Conservation (phyloP, 495 filamentous ascomycete genomes). For the Trichoderma virens region DNA sequence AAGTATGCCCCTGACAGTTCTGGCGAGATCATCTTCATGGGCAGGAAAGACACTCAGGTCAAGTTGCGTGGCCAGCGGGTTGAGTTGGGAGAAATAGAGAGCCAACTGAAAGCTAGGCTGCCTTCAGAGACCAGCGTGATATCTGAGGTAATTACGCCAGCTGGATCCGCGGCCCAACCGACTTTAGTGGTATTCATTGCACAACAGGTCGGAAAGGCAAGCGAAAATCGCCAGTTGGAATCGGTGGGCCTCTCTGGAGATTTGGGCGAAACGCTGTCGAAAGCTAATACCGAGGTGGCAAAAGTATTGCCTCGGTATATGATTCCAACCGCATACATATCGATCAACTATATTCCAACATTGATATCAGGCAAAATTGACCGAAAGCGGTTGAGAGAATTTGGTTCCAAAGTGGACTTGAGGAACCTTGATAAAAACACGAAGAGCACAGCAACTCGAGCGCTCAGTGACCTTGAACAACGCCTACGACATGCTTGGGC, state of each 20-base stretch:
- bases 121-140: constrained; percentile 3
- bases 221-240: not conserved
- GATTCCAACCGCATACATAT: not conserved
- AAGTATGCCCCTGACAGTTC: constrained; percentile 46
- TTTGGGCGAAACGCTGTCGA: not conserved
- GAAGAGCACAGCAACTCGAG: not conserved
- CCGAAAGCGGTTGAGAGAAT: not conserved
- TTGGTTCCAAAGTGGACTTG: not conserved
- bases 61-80: constrained; percentile 32
- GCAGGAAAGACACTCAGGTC: constrained; percentile 22
- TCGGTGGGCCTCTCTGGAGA: not conserved
- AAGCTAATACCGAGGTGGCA: not conserved
- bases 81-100: constrained; percentile 32
- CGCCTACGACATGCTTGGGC: not conserved
- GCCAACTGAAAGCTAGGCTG: constrained; percentile 15
- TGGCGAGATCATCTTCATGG: constrained; percentile 19
- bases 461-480: not conserved
- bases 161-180: not conserved
- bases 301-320: not conserved
- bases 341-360: not conserved
- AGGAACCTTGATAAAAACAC: not conserved
- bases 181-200: not conserved
- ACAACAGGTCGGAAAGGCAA: not conserved
- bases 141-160: not conserved
- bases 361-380: not conserved